Percentiles rank a stretch among this genome's conserved stretches.
phyloP scores from a whole-genome alignment of 805 yeast species.

The Ogataea methanolica region DNA sequence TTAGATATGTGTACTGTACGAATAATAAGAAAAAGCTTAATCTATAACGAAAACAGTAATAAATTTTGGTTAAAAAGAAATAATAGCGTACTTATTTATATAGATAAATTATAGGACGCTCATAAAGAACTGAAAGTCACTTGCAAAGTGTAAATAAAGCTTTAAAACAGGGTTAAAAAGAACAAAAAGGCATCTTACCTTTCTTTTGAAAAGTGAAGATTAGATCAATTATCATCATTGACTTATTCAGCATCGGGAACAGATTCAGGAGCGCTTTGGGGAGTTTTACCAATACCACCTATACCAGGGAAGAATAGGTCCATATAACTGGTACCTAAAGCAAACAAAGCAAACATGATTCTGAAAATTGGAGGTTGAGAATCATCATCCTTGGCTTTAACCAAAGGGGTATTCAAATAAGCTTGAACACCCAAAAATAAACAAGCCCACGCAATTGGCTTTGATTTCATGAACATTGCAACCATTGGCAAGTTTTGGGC shows the following conservation, averaged over 20 bases:
- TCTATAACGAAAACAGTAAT: no score
- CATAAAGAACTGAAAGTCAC: no score
- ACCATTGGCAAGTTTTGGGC: slow-evolving; percentile 57
- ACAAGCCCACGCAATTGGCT: slow-evolving; percentile 51
- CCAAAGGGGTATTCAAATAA: slow-evolving; percentile 36
- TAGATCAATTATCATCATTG: not conserved
- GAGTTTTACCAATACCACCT: slow-evolving; percentile 28
- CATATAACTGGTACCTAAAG: slow-evolving; percentile 46
- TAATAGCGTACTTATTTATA: no score
- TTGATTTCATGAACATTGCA: slow-evolving; percentile 58
- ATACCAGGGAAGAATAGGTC: slow-evolving; percentile 46
- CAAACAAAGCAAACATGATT: slow-evolving; percentile 41
- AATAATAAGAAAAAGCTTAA: no score
- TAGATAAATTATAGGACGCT: no score
- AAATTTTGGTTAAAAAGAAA: no score
- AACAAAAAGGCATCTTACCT: no score
- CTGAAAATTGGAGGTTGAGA: slow-evolving; percentile 44
- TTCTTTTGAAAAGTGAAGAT: no score
- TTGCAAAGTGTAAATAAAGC: no score
- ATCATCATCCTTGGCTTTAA: slow-evolving; percentile 26
- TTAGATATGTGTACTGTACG: no score
- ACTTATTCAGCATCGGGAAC: not conserved
- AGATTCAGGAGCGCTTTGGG: slow-evolving; percentile 5
- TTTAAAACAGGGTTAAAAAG: no score
- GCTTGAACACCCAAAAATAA: slow-evolving; percentile 48